phyloP scores from a whole-genome alignment of 495 filamentous ascomycete species.

The Bathelium albidoporum region DNA sequence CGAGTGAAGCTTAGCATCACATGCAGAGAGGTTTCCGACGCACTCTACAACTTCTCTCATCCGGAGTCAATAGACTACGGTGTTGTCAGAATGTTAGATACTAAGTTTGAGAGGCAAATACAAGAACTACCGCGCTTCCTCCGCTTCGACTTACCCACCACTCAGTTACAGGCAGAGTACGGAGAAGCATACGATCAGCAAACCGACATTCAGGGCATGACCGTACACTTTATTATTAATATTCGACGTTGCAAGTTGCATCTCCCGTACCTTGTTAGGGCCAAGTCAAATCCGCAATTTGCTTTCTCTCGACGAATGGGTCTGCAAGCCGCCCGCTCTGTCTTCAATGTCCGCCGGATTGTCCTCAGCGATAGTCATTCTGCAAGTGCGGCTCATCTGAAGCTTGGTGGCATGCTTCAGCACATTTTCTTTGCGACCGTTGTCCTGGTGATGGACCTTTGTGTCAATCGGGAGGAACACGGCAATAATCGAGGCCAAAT shows the following conservation, averaged over 20 bases:
- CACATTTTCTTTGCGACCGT: conserved; percentile 22
- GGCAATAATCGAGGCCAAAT: conserved; percentile 16
- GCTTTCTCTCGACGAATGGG: conserved; percentile 38
- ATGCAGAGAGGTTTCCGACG: conserved; percentile 38
- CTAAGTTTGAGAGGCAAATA: conserved; percentile 6
- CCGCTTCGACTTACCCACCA: neutral
- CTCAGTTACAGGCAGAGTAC: conserved; percentile 28
- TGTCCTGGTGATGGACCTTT: conserved; percentile 29
- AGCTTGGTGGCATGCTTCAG: conserved; percentile 22
- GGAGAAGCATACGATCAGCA: neutral
- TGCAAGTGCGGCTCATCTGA: conserved; percentile 15
- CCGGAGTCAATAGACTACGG: conserved; percentile 6
- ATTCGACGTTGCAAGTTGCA: conserved; percentile 25
- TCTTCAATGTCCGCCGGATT: conserved; percentile 28
- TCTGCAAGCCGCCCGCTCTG: conserved; percentile 37
- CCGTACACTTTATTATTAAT: neutral
- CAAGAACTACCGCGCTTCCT: neutral
- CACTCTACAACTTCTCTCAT: conserved; percentile 32
- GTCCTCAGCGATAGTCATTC: conserved; percentile 27
- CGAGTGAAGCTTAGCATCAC: conserved; percentile 34
- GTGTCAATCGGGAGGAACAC: conserved; percentile 11
- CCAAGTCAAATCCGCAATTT: conserved; percentile 29
- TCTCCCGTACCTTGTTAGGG: conserved; percentile 27
- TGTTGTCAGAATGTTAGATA: conserved; percentile 5
- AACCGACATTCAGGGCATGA: neutral